A percentile compares a stretch with the other conserved stretches of the same genome.
Evolutionary conservation across 768 basidiomycete genomes (phyloP).

Genomic region (Amanita pallidorosea): DNA sequence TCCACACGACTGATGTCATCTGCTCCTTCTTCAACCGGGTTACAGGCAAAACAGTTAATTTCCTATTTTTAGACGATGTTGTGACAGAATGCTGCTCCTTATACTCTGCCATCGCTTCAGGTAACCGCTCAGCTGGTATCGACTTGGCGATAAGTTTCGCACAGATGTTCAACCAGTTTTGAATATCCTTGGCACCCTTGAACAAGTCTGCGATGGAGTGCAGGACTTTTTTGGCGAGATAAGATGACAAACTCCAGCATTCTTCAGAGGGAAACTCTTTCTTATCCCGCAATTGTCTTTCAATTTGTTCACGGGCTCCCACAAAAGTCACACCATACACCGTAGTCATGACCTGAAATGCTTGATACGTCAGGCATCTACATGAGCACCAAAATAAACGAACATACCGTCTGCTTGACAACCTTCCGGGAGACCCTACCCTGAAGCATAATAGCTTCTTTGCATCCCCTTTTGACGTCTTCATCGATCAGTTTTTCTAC

Average conservation of each 20-base stretch:
- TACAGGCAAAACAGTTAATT: constrained; percentile 4
- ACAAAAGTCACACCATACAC: constrained; percentile 97
- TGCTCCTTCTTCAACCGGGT: constrained; percentile 64
- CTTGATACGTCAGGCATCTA: not conserved
- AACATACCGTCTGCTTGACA: constrained; percentile 88
- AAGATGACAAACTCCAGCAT: constrained; percentile 65
- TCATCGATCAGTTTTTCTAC: constrained; percentile 57
- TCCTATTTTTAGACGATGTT: constrained; percentile 2
- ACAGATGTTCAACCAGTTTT: constrained; percentile 78
- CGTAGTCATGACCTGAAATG: constrained; percentile 84
- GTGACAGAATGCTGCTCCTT: not conserved
- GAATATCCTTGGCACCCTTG: constrained; percentile 84
- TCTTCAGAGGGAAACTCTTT: constrained; percentile 62
- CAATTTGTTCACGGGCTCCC: constrained; percentile 92
- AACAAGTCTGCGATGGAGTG: constrained; percentile 86
- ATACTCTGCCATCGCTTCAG: constrained; percentile 7
- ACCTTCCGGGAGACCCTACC: constrained; percentile 87
- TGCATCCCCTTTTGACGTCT: constrained; percentile 42
- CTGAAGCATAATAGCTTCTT: constrained; percentile 47
- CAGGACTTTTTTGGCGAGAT: constrained; percentile 76
- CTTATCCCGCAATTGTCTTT: constrained; percentile 72
- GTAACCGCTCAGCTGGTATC: constrained; percentile 61
- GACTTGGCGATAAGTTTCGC: constrained; percentile 83
- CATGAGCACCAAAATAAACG: not conserved
- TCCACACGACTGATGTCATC: constrained; percentile 96